Conservation (phyloP, 1,139 yeast species). For the Chernovozyma aurita region DNA sequence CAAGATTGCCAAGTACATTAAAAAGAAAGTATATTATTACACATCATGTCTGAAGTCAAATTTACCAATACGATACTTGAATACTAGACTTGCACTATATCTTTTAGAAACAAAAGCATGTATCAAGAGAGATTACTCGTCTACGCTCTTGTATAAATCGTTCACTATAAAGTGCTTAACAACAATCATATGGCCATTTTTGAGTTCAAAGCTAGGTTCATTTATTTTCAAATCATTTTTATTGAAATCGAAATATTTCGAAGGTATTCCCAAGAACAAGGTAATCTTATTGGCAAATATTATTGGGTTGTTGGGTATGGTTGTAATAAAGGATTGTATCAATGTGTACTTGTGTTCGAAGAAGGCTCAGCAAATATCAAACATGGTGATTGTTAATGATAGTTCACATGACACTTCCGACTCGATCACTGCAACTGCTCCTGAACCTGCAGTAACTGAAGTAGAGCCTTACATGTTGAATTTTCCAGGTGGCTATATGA, state of each 20-base stretch:
- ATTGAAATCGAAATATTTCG: slow-evolving; percentile 6
- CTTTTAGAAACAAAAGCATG: slow-evolving; percentile 29
- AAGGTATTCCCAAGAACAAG: slow-evolving; percentile 19
- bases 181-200: slow-evolving; percentile 39
- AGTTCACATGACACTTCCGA: slow-evolving; percentile 2
- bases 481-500: slow-evolving; percentile 7
- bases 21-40: slow-evolving; percentile 9
- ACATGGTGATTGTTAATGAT: slow-evolving; percentile 12
- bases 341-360: slow-evolving; percentile 28
- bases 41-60: slow-evolving; percentile 8
- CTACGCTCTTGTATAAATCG: slow-evolving; percentile 20
- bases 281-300: slow-evolving; percentile 29
- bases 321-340: slow-evolving; percentile 28
- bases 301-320: slow-evolving; percentile 30
- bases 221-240: slow-evolving; percentile 15
- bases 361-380: slow-evolving; percentile 22
- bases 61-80: slow-evolving; percentile 11
- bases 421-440: slow-evolving; percentile 4
- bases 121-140: slow-evolving; percentile 32
- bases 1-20: slow-evolving; percentile 8
- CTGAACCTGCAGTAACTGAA: background rate
- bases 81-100: slow-evolving; percentile 12
- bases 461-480: slow-evolving; percentile 4
- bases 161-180: slow-evolving; percentile 26
- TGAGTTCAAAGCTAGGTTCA: slow-evolving; percentile 32